phyloP scores from a whole-genome alignment of 148 eudicot species.

The Vaccinium corymbosum region DNA sequence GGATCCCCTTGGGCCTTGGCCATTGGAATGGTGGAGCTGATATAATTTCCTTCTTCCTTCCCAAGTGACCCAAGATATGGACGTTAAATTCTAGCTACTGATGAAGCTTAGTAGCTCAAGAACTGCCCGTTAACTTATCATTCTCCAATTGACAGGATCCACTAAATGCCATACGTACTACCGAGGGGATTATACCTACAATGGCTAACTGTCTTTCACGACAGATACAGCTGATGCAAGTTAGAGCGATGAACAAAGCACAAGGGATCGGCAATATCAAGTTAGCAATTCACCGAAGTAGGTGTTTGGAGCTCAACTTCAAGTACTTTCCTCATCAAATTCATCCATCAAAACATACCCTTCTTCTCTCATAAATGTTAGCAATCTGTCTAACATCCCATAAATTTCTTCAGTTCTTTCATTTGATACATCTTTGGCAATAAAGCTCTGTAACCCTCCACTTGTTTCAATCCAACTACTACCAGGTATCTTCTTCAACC shows the following conservation, averaged over 20 bases:
- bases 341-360: constrained; percentile 26
- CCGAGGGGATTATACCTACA: no score
- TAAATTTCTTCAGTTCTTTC: constrained; percentile 27
- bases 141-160: background rate
- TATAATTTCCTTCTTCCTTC: background rate
- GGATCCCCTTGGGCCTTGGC: background rate
- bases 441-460: constrained; percentile 28
- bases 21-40: no score
- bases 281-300: background rate
- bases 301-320: constrained; percentile 1
- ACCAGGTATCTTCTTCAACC: constrained; percentile 52
- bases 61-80: background rate
- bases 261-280: background rate
- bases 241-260: background rate
- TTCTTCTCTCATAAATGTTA: constrained; percentile 25
- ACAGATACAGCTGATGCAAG: no score
- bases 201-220: no score
- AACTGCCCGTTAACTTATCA: background rate
- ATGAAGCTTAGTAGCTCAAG: background rate
- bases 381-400: constrained; percentile 23
- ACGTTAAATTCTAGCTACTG: background rate
- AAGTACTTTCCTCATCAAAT: constrained; percentile 28
- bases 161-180: background rate
- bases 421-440: constrained; percentile 26
- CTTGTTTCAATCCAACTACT: constrained; percentile 43